A percentile compares a stretch with the other conserved stretches of the same genome.
These are phyloP conservation scores for Ophiognomonia clavigignenti-juglandacearum DNA, from an alignment of 2,329 filamentous ascomycete genomes.

Conservation along the genomic window DNA sequence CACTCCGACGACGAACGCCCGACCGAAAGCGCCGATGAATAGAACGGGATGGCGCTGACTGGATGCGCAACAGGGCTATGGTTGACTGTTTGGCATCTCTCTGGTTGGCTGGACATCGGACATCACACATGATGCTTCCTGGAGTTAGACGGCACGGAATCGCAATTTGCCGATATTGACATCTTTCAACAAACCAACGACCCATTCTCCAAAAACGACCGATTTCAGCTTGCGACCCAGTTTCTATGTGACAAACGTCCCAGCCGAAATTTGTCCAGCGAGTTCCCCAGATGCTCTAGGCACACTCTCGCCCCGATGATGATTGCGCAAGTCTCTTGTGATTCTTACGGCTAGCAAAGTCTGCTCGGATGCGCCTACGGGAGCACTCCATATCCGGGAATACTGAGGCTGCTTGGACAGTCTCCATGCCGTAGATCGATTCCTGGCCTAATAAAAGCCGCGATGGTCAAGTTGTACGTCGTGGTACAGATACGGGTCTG, in stretches of 20 bases:
- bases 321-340: neutral
- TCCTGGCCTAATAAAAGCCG: slow-evolving; percentile 56
- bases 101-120: slow-evolving; percentile 16
- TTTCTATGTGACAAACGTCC: slow-evolving; percentile 7
- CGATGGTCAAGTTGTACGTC: slow-evolving; percentile 47
- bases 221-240: neutral
- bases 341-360: slow-evolving; percentile 47
- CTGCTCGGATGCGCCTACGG: slow-evolving; percentile 42
- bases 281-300: neutral
- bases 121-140: slow-evolving; percentile 16
- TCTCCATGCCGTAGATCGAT: slow-evolving; percentile 54
- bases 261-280: neutral
- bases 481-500: slow-evolving; percentile 64
- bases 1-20: neutral
- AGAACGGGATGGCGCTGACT: slow-evolving; percentile 1
- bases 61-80: slow-evolving; percentile 8
- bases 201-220: slow-evolving; percentile 11
- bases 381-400: slow-evolving; percentile 42
- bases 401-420: slow-evolving; percentile 54
- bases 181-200: slow-evolving; percentile 15
- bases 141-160: slow-evolving; percentile 18
- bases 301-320: neutral
- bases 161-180: slow-evolving; percentile 18
- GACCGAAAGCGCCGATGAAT: neutral
- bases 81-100: slow-evolving; percentile 15